Conservation (phyloP, 192 early-diverging fungal species). For the Coemansia sp. region DNA sequence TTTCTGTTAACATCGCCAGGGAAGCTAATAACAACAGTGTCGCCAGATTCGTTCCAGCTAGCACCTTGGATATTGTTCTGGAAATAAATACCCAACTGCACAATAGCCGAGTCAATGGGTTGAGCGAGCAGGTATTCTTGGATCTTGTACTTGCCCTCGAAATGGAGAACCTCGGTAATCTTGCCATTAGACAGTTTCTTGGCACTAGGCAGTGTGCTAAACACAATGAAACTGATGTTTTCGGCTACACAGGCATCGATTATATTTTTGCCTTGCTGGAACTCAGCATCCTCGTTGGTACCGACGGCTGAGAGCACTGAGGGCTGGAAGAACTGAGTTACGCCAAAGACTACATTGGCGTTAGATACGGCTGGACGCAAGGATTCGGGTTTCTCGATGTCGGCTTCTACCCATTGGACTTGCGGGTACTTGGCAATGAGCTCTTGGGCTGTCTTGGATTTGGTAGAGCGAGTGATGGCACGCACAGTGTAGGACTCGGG, state of each 20-base stretch:
- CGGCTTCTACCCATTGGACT: conserved; percentile 23
- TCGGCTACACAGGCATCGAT: conserved; percentile 18
- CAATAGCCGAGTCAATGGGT: conserved; percentile 1
- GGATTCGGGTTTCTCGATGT: neutral
- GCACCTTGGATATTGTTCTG: conserved; percentile 24
- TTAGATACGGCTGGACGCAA: conserved; percentile 4
- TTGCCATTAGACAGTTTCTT: conserved; percentile 12
- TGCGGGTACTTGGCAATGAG: conserved; percentile 14
- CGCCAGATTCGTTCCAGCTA: conserved; percentile 18
- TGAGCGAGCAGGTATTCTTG: conserved; percentile 17
- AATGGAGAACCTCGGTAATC: conserved; percentile 14
- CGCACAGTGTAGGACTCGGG: conserved; percentile 13
- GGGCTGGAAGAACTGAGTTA: conserved; percentile 23
- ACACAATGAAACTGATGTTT: conserved; percentile 10
- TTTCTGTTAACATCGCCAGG: conserved; percentile 16
- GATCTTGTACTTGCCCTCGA: conserved; percentile 28
- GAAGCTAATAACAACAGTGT: conserved; percentile 6
- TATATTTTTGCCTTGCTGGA: conserved; percentile 16
- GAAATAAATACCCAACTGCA: conserved; percentile 23
- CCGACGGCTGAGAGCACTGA: neutral
- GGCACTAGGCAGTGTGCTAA: conserved; percentile 30
- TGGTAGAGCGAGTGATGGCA: conserved; percentile 17
- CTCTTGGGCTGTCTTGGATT: conserved; percentile 1
- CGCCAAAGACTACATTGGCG: conserved; percentile 27
- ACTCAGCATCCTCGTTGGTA: conserved; percentile 8